phyloP scores from a whole-genome alignment of 164 flowering plant genomes.

The Kalanchoe fedtschenkoi region DNA sequence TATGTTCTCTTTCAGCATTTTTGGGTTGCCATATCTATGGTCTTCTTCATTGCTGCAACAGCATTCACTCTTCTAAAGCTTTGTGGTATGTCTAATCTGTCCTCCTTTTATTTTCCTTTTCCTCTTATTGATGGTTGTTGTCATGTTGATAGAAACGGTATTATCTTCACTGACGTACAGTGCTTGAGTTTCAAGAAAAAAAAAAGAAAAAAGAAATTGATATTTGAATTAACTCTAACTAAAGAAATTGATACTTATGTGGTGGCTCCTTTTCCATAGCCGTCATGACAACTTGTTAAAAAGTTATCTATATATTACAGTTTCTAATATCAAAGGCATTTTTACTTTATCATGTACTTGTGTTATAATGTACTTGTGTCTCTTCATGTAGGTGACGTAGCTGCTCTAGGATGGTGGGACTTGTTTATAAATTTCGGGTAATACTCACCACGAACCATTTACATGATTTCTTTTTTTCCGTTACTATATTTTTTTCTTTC shows the following conservation, averaged over 20 bases:
- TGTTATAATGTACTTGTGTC: too few species aligned
- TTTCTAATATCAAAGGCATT: neutral
- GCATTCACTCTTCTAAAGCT: constrained; percentile 33
- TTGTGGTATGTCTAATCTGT: constrained; percentile 19
- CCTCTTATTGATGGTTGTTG: too few species aligned
- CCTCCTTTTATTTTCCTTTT: neutral
- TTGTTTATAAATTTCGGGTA: constrained; percentile 87
- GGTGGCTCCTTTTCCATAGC: too few species aligned
- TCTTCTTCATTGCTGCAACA: constrained; percentile 40
- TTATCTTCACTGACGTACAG: too few species aligned
- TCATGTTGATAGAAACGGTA: neutral
- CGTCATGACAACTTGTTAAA: too few species aligned
- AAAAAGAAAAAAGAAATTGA: too few species aligned
- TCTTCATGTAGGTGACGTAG: constrained; percentile 67
- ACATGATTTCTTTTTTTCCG: neutral
- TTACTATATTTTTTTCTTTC: neutral
- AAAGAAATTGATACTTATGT: too few species aligned
- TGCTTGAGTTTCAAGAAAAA: too few species aligned
- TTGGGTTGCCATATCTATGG: constrained; percentile 44
- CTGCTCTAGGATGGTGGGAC: constrained; percentile 92
- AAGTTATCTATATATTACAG: neutral
- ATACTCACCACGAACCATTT: neutral
- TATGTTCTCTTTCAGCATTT: constrained; percentile 23
- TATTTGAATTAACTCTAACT: too few species aligned
- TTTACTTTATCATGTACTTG: too few species aligned